Evolutionary conservation across 192 early-diverging fungal genomes (phyloP).

Genomic region (Coemansia sp.): DNA sequence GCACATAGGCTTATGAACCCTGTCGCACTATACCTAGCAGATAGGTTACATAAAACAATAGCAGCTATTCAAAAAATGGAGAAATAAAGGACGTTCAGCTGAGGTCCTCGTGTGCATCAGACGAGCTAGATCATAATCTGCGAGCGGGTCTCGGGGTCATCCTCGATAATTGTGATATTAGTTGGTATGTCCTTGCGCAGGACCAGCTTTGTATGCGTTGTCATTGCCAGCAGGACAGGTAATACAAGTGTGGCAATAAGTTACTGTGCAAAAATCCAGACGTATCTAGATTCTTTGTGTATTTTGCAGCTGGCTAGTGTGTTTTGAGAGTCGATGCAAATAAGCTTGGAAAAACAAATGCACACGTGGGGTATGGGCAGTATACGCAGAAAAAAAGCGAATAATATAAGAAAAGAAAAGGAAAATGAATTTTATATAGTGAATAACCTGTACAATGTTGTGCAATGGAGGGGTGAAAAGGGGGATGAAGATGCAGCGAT

Average conservation of each 20-base stretch:
- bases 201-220: background rate
- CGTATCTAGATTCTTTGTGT: too few species aligned
- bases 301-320: too few species aligned
- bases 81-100: background rate
- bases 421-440: conserved; percentile 6
- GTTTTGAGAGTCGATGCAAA: background rate
- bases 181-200: conserved; percentile 47
- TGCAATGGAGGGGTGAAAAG: background rate
- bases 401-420: conserved; percentile 6
- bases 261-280: too few species aligned
- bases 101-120: background rate
- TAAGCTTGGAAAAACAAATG: background rate
- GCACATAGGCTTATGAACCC: too few species aligned
- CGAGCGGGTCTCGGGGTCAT: conserved; percentile 44
- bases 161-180: conserved; percentile 52
- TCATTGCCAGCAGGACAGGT: background rate
- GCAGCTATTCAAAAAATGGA: background rate
- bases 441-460: conserved; percentile 10
- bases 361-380: background rate
- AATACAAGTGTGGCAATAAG: conserved; percentile 1
- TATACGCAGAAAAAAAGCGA: background rate
- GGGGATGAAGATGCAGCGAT: background rate
- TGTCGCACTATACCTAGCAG: too few species aligned
- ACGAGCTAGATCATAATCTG: conserved; percentile 16
- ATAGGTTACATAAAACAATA: too few species aligned